A percentile compares a stretch with the other conserved stretches of the same genome.
phyloP scores from a whole-genome alignment of 1,139 yeast species.

The Martiniozyma asiatica region DNA sequence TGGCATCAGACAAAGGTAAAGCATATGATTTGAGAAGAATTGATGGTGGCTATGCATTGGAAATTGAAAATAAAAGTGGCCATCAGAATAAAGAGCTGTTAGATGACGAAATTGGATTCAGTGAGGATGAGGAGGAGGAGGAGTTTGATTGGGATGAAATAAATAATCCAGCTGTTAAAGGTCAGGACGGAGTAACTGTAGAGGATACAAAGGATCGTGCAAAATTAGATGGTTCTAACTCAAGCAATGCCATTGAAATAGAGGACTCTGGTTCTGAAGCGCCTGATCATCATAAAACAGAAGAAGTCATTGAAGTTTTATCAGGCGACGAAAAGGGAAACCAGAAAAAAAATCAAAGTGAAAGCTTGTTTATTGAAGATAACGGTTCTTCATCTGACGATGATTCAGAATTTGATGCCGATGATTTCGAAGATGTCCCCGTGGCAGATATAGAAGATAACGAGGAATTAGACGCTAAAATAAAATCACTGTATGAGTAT shows the following conservation, averaged over 20 bases:
- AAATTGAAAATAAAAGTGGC: constrained; percentile 28
- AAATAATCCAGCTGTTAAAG: not conserved
- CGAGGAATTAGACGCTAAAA: constrained; percentile 16
- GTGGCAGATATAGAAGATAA: constrained; percentile 4
- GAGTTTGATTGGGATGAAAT: constrained; percentile 16
- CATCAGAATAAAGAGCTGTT: constrained; percentile 7
- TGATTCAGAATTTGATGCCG: constrained; percentile 8
- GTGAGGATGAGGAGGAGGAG: constrained; percentile 24
- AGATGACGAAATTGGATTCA: constrained; percentile 5
- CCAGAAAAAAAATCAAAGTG: not conserved
- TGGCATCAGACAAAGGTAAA: constrained; percentile 77
- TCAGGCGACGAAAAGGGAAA: not conserved
- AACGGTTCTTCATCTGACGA: constrained; percentile 2
- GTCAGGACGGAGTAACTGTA: not conserved
- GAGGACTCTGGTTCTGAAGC: no score
- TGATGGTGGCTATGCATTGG: constrained; percentile 79
- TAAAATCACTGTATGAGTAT: constrained; percentile 21
- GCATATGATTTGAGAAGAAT: constrained; percentile 68
- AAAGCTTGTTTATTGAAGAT: constrained; percentile 7
- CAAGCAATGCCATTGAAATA: no score
- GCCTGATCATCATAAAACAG: not conserved
- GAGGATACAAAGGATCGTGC: not conserved
- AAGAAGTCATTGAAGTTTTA: not conserved
- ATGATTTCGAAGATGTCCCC: constrained; percentile 5
- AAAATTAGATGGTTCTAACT: not conserved